A percentile compares a stretch with the other conserved stretches of the same genome.
Evolutionary conservation across 257 asterid genomes (phyloP).

Genomic region (Echium plantagineum): DNA sequence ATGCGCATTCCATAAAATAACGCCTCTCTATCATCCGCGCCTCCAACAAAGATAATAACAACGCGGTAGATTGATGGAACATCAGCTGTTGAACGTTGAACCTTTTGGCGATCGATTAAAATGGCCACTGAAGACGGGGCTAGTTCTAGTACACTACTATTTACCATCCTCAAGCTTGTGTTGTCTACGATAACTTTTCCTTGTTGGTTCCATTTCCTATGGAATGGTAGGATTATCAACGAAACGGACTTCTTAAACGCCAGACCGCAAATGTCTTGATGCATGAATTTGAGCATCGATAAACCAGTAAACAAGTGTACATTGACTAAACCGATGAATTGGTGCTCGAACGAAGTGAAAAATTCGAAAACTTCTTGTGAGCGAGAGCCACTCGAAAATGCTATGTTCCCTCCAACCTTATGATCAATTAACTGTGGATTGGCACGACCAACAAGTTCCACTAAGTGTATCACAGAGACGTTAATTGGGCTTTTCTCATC

Average conservation of each 20-base stretch:
- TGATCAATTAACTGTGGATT: slow-evolving; percentile 59
- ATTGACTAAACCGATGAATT: slow-evolving; percentile 18
- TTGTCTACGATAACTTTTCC: slow-evolving; percentile 48
- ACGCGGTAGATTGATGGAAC: not conserved
- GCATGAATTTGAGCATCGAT: slow-evolving; percentile 63
- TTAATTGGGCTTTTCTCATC: slow-evolving; percentile 43
- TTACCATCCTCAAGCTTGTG: slow-evolving; percentile 9
- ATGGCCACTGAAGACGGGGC: slow-evolving; percentile 21
- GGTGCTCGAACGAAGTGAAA: slow-evolving; percentile 30
- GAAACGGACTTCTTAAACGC: slow-evolving; percentile 60
- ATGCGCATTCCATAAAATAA: slow-evolving; percentile 12
- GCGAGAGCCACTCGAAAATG: slow-evolving; percentile 28
- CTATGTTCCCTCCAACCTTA: slow-evolving; percentile 45
- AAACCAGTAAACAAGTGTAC: slow-evolving; percentile 57
- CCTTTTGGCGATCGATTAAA: slow-evolving; percentile 13
- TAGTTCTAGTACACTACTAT: slow-evolving; percentile 6
- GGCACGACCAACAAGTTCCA: slow-evolving; percentile 61
- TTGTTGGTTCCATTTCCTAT: slow-evolving; percentile 66
- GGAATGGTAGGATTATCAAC: slow-evolving; percentile 61
- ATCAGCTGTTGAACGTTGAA: not conserved
- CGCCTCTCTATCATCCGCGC: slow-evolving; percentile 20
- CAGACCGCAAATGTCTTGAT: slow-evolving; percentile 55
- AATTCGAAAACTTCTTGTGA: slow-evolving; percentile 50
- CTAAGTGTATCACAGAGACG: slow-evolving; percentile 47
- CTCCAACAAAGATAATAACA: slow-evolving; percentile 16